Evolutionary conservation across 768 basidiomycete genomes (phyloP), one percentile per base, ranked within the genome.

Genomic region (Leucosporidium creatinivorum): DNA sequence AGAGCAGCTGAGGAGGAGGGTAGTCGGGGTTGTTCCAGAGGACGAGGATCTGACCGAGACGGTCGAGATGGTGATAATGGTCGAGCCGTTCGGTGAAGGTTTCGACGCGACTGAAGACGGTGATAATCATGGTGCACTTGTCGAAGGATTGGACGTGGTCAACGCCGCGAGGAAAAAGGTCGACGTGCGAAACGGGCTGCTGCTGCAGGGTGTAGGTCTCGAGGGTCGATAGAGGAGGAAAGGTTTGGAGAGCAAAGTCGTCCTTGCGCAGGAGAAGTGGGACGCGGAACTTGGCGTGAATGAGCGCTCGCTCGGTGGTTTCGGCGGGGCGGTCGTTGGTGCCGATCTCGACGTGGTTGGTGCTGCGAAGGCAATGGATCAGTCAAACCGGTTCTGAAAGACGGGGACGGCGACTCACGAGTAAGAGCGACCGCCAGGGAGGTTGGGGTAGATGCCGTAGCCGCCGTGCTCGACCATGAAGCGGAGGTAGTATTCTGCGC

Each of bases 371-470:
- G 15, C 10, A 3, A 44, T 13, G 2, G 8, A 13, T 44, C 39
- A 44, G 39, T 15, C 39, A 17, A 8, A 15, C 39, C 8, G 15
- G 8, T 44, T 44, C 13, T 3, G 6, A 33, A 2, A 2, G 39
- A 15, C 13, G 8, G 15, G 8, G 39, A 12, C 6, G 15, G 8
- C 10, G 8, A 44, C 39, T 10, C 15, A 44, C 39, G 39, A 44
- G 13, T 44, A 44, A 17, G 39, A 44, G 15, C 39, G 19, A 19
- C 56, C 56, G 17, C 33, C 61, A 6, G 61, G 61, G 26, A 61
- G 28, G 49, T 61, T 61, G 23, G 61, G 61, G 49, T 61, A 61
- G 28, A 61, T 33, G 48, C 30, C n/a, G 30, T 61, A 61, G 26
- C 61, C 61, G 13, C 61, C 61, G 12, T 21, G 9, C 28, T 61